phyloP scores from a whole-genome alignment of 2,329 filamentous ascomycete species.

The Torrubiella hemipterigena region DNA sequence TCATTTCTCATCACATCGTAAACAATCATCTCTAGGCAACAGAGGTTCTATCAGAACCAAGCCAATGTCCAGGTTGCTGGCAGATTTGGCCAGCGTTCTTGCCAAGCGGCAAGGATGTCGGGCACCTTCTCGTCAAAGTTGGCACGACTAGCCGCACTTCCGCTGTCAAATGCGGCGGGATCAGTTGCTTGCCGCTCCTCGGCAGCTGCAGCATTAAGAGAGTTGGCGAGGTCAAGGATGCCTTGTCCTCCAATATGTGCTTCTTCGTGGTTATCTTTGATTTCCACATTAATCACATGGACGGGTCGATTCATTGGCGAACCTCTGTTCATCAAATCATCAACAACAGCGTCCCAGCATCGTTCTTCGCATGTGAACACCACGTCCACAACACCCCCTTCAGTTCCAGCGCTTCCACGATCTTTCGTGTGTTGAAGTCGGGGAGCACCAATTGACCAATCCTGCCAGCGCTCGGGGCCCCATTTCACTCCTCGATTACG shows the following conservation, averaged over 20 bases:
- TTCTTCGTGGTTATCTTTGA: constrained; percentile 97
- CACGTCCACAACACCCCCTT: constrained; percentile 82
- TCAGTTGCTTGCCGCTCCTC: constrained; percentile 63
- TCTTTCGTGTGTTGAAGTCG: constrained; percentile 65
- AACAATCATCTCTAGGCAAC: constrained; percentile 1
- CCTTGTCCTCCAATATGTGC: constrained; percentile 80
- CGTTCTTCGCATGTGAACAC: constrained; percentile 97
- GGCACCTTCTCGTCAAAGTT: constrained; percentile 90
- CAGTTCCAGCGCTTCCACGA: constrained; percentile 67
- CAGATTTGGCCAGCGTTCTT: constrained; percentile 85
- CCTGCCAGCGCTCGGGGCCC: constrained; percentile 94
- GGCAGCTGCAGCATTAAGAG: constrained; percentile 66
- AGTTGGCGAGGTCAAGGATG: constrained; percentile 82
- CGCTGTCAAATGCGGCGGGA: constrained; percentile 55
- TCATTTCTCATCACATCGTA: too few species aligned
- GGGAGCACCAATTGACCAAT: constrained; percentile 84
- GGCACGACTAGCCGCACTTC: constrained; percentile 51
- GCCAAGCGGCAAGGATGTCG: constrained; percentile 84
- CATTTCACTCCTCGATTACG: constrained; percentile 87
- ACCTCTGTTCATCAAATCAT: constrained; percentile 80
- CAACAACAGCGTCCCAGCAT: constrained; percentile 95
- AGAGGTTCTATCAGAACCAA: constrained; percentile 62
- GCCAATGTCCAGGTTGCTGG: constrained; percentile 90
- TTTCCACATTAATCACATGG: constrained; percentile 97
- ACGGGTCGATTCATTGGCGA: constrained; percentile 83